These are phyloP conservation scores for Fraxinus sp. DNA, from an alignment of 305 asterid genomes.

Conservation along the genomic window DNA sequence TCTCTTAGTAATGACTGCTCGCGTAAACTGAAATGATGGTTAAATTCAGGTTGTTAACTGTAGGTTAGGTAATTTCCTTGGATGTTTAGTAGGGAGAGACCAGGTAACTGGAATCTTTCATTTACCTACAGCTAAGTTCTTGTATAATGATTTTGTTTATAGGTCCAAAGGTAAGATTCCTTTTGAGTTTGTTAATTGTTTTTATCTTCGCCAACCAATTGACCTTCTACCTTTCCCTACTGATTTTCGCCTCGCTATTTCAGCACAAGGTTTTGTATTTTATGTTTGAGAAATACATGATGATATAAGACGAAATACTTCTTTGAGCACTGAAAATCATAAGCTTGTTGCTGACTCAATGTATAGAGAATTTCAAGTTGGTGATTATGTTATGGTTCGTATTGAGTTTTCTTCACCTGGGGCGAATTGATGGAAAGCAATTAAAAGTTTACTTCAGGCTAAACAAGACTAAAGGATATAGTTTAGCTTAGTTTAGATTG, in stretches of 20 bases:
- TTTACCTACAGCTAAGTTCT: background rate
- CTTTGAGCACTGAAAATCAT: background rate
- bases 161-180: background rate
- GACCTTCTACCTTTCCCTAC: background rate
- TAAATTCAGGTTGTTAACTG: background rate
- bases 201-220: background rate
- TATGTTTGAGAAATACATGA: background rate
- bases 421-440: background rate
- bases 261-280: background rate
- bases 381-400: background rate
- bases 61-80: background rate
- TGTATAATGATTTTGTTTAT: background rate
- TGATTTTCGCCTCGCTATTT: background rate
- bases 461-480: background rate
- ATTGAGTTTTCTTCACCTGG: background rate
- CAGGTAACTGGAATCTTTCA: background rate
- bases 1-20: background rate
- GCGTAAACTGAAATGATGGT: background rate
- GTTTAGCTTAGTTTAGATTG: background rate
- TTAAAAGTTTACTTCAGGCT: background rate
- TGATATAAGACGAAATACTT: background rate
- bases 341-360: background rate
- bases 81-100: background rate
- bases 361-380: background rate
- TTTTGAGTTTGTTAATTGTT: background rate